Conservation (phyloP, 495 filamentous ascomycete genomes). For the Amphirosellinia nigrospora region DNA sequence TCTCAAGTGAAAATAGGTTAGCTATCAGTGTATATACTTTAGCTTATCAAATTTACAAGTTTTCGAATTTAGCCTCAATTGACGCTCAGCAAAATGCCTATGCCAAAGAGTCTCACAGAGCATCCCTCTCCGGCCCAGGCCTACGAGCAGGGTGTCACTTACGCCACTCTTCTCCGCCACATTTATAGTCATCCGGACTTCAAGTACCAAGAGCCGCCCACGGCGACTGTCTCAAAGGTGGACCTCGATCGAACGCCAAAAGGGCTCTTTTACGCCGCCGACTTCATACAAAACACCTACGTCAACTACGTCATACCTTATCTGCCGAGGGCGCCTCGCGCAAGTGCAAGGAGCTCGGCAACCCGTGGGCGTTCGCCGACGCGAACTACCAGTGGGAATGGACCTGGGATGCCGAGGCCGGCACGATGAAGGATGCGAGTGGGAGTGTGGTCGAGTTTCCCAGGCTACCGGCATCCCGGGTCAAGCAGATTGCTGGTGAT, state of each 20-base stretch:
- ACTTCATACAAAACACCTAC: conserved; percentile 39
- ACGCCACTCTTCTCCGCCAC: conserved; percentile 34
- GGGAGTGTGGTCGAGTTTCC: conserved; percentile 51
- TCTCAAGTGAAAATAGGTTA: background rate
- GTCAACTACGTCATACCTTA: conserved; percentile 37
- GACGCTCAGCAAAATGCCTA: conserved; percentile 10
- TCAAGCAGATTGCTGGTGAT: conserved; percentile 27
- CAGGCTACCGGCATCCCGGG: conserved; percentile 11
- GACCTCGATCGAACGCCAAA: conserved; percentile 30
- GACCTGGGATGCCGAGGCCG: conserved; percentile 34
- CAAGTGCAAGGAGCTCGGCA: conserved; percentile 38
- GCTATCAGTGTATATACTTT: background rate
- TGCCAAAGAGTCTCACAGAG: background rate
- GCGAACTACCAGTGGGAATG: conserved; percentile 34
- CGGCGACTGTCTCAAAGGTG: conserved; percentile 30
- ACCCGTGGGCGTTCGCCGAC: conserved; percentile 39
- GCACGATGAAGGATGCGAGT: conserved; percentile 46
- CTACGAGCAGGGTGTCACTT: conserved; percentile 31
- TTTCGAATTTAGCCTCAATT: background rate
- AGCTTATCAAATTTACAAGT: background rate
- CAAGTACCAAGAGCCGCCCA: conserved; percentile 34
- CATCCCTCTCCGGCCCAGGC: conserved; percentile 36
- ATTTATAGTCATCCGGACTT: conserved; percentile 32
- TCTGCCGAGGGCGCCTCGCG: conserved; percentile 38
- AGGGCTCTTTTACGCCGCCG: conserved; percentile 33